A percentile compares a stretch with the other conserved stretches of the same genome.
Conservation (phyloP, 441 rosid species). For the Adansonia rubrostipa region DNA sequence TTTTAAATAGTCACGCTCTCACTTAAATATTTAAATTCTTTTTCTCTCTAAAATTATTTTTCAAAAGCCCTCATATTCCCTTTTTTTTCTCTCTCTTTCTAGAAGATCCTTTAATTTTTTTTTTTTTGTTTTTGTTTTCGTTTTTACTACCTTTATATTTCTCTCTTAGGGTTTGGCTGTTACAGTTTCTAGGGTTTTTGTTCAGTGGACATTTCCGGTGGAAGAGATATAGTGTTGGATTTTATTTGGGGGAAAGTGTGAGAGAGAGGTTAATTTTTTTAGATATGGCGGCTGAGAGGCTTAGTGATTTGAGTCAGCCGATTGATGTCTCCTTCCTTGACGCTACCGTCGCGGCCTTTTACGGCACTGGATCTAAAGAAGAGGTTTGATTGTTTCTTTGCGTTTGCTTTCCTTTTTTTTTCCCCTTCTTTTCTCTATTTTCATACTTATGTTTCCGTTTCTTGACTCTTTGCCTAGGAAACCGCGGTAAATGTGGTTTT, state of each 20-base stretch:
- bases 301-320: constrained; percentile 92
- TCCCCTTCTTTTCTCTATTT: constrained; percentile 12
- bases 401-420: background rate
- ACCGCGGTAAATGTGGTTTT: constrained; percentile 9
- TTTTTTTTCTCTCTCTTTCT: constrained; percentile 34
- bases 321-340: constrained; percentile 95
- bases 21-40: background rate
- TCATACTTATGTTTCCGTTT: background rate
- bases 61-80: constrained; percentile 27
- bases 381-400: constrained; percentile 61
- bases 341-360: constrained; percentile 98
- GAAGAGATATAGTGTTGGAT: constrained; percentile 12
- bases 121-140: background rate
- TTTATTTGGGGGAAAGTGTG: constrained; percentile 1
- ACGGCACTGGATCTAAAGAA: constrained; percentile 99
- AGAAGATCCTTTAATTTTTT: constrained; percentile 29
- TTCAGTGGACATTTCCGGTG: background rate
- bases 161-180: constrained; percentile 55
- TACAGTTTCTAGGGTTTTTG: constrained; percentile 46
- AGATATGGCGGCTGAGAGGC: constrained; percentile 95
- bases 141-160: constrained; percentile 14
- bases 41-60: constrained; percentile 19
- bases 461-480: constrained; percentile 7
- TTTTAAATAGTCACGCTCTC: background rate
- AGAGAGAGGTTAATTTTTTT: constrained; percentile 20